These are phyloP conservation scores for Diplocarpon mali DNA, from an alignment of 2,329 filamentous ascomycete genomes.

Conservation along the genomic window DNA sequence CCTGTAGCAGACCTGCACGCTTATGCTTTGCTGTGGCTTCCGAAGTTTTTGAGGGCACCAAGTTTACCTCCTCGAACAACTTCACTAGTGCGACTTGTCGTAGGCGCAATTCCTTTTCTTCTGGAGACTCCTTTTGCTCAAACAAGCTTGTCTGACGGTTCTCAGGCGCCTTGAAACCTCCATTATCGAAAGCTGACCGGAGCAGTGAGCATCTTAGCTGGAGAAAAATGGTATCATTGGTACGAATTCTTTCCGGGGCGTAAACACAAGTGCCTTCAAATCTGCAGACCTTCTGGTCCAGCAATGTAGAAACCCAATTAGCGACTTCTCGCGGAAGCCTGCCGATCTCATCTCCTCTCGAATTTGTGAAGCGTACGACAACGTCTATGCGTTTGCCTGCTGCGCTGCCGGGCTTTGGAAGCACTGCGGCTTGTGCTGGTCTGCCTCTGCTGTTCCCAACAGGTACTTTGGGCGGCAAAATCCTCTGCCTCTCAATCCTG, in stretches of 20 bases:
- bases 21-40: slow-evolving; percentile 66
- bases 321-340: slow-evolving; percentile 78
- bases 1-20: slow-evolving; percentile 71
- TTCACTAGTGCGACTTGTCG: slow-evolving; percentile 82
- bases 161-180: slow-evolving; percentile 48
- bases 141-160: slow-evolving; percentile 67
- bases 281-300: slow-evolving; percentile 79
- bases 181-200: slow-evolving; percentile 58
- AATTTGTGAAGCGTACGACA: slow-evolving; percentile 82
- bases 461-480: slow-evolving; percentile 44
- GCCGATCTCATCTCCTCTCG: slow-evolving; percentile 70
- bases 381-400: slow-evolving; percentile 65
- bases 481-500: slow-evolving; percentile 75
- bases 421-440: slow-evolving; percentile 20
- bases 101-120: slow-evolving; percentile 74
- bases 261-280: slow-evolving; percentile 87
- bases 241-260: slow-evolving; percentile 71
- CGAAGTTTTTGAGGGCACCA: slow-evolving; percentile 66
- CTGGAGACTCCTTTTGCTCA: slow-evolving; percentile 72
- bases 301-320: slow-evolving; percentile 81
- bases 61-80: slow-evolving; percentile 78
- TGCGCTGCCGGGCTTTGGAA: slow-evolving; percentile 28
- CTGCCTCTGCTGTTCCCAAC: slow-evolving; percentile 34
- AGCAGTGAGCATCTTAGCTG: slow-evolving; percentile 74
- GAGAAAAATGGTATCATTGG: slow-evolving; percentile 89